Base-by-base conservation (phyloP, 352 stramenopile species). In the Pythium volutum region DNA sequence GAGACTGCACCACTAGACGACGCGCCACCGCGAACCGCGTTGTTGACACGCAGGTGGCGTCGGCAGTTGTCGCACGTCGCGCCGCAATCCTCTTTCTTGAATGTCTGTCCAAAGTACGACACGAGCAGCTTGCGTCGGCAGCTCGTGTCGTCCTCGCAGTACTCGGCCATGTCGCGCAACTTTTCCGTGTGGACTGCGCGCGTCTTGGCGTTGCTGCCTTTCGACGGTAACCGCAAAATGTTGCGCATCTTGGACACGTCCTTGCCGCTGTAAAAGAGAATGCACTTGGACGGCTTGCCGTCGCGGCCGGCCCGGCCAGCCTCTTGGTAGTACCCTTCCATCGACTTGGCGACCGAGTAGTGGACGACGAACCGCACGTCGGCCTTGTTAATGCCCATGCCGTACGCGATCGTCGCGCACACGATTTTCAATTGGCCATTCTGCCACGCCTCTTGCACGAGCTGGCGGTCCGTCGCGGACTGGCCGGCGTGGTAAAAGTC, bases 261-360 rank as follows among this genome's bases (percentile, higher is more conserved):
- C 12, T 77, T 74, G 22, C 71, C 66, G 43, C 78, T 84, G 73
- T 97, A 98, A 55, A 97, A 95, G 16, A 98, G 48, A 36, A 97
- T 81, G 62, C 95, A 98, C 52, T 97, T 87, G 42, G 88, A 90
- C 12, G 92, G 78, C 6, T 93, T 69, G 10, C 97, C 97, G 70
- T 99, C 98, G 55, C 98, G 84, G 2, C 98, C 98, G 2, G 93
- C 97, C 23, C 97, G 84, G 3, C 97, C 97, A 5, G 88, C 93
- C 74, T 99, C 96, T 73, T 99, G 97, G 76, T 98, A 99, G 75
- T 99, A 99, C 8, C 89, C 96, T 75, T 99, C 97, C 41, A 99
- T 84, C 49, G 88, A 97, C 73, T 93, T 93, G 64, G 86, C 84
- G 50, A 96, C 71, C 29, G 84, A 92, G 61, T 96, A 97, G 76